Evolutionary conservation across 306 rosid genomes (phyloP).

Genomic region (Prunus armeniaca): DNA sequence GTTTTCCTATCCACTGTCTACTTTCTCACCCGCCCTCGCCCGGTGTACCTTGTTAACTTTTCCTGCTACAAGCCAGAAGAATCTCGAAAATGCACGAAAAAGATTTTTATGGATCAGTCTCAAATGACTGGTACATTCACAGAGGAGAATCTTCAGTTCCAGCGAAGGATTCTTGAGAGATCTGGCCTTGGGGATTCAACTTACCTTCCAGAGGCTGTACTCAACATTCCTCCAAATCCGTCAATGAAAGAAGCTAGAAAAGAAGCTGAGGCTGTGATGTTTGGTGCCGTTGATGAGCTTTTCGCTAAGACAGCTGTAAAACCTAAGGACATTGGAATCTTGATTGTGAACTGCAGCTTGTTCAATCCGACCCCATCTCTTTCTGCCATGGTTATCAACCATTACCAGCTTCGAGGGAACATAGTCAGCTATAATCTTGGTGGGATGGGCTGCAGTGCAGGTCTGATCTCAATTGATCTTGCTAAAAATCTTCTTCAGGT

Average conservation of each 20-base stretch:
- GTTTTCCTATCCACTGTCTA: conserved; percentile 75
- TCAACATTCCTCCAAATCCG: conserved; percentile 86
- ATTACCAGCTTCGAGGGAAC: conserved; percentile 86
- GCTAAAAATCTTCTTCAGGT: conserved; percentile 90
- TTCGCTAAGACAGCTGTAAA: conserved; percentile 67
- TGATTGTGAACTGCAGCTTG: conserved; percentile 85
- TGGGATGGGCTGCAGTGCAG: conserved; percentile 98
- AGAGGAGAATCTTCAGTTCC: conserved; percentile 67
- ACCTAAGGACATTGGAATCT: conserved; percentile 81
- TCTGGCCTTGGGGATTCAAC: conserved; percentile 84
- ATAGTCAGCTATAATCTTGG: conserved; percentile 73
- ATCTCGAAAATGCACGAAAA: conserved; percentile 66
- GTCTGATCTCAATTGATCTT: conserved; percentile 79
- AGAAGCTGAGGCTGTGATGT: conserved; percentile 86
- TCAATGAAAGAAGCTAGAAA: conserved; percentile 90
- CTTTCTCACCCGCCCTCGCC: conserved; percentile 72
- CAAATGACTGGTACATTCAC: conserved; percentile 54
- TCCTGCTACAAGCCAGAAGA: conserved; percentile 90
- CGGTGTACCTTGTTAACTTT: conserved; percentile 77
- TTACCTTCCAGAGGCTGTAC: conserved; percentile 87
- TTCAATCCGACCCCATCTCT: conserved; percentile 93
- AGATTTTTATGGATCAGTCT: conserved; percentile 73
- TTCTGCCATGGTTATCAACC: conserved; percentile 84
- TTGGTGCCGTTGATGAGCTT: conserved; percentile 81
- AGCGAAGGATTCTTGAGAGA: conserved; percentile 82